phyloP scores from a whole-genome alignment of 1,139 yeast genomes.

The Ashbya aceris region DNA sequence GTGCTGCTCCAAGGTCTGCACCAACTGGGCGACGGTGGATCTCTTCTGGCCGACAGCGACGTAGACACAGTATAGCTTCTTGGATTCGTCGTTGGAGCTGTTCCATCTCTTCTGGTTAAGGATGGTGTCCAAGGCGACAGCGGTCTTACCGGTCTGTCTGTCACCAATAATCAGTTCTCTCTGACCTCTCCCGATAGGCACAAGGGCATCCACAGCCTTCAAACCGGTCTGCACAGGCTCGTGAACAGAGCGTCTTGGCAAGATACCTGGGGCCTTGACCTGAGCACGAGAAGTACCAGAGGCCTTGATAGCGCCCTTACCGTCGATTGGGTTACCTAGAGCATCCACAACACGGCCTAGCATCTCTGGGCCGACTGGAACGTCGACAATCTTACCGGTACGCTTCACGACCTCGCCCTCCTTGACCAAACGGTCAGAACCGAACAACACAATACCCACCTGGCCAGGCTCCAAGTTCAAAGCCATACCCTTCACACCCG shows the following conservation, averaged over 20 bases:
- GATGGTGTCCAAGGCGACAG: constrained; percentile 96
- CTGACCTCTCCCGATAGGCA: constrained; percentile 99
- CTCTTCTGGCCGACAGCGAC: constrained; percentile 99
- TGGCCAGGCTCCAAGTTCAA: constrained; percentile 99
- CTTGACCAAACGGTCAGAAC: constrained; percentile 97
- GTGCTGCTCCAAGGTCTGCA: constrained; percentile 95
- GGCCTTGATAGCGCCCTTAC: constrained; percentile 96
- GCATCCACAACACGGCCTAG: constrained; percentile 99
- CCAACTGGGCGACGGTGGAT: constrained; percentile 99
- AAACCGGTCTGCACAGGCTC: constrained; percentile 99
- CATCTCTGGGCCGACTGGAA: constrained; percentile 96
- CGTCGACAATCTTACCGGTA: constrained; percentile 99
- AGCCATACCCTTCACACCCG: constrained; percentile 99
- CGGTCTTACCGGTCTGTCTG: constrained; percentile 99
- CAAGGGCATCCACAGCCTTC: constrained; percentile 97
- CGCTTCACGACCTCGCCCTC: constrained; percentile 99
- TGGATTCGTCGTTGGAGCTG: constrained; percentile 84
- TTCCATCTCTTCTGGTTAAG: constrained; percentile 99
- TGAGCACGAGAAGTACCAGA: constrained; percentile 88
- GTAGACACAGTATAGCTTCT: constrained; percentile 99
- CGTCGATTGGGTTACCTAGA: constrained; percentile 98
- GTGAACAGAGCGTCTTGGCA: constrained; percentile 96
- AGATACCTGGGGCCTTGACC: constrained; percentile 99
- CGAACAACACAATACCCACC: constrained; percentile 99
- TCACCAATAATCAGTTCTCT: constrained; percentile 99